Evolutionary conservation across 306 rosid species (phyloP), one percentile per base, ranked within the genome.

Genomic region (Medicago ruthenica): DNA sequence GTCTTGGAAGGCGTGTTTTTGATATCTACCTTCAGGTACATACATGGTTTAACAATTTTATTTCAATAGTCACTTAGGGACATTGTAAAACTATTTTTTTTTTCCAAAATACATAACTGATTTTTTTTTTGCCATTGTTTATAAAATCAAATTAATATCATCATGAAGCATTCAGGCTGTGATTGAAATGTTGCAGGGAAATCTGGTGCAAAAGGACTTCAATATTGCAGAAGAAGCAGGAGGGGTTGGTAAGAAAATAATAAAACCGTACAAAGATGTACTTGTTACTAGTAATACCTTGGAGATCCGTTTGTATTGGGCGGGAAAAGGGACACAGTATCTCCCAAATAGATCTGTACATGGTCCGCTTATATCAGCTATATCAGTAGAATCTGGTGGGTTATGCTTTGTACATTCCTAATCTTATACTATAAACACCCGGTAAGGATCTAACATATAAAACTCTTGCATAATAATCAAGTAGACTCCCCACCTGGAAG

Each of bases 1-100:
- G 91, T 71, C 74, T 85, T 11, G 93, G 90, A 17, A 81, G 86
- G 42, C 90, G 90, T 45, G 36, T 86, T 17, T 88, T 88, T 76
- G 80, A 86, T 50, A 72, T 88, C 45, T 86, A 80, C 64, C 79
- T 85, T 68, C 89, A 89, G 89, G 93, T 87, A 37, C 65, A 17
- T 34, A 2, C n/a, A 1, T 27, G 31, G 10, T 40, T 9, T 11
- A 11, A 31, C 50, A 34, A 5, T 16, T 24, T 48, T n/a, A 41
- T 45, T 68, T 1, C 27, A 4, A 21, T 14, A 21, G 4, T 67
- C 54, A 13, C 10, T 21, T 55, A 18, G 61, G 31, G 31, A 55
- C 1, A 9, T 55, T 55, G 34, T 55, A 1, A 6, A 18, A 20
- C 6, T 18, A 17, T 55, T 7, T 18, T 20, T 20, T 55, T 55